phyloP scores from a whole-genome alignment of 176 grass and related monocot genomes.

The Aegilops speltoides region DNA sequence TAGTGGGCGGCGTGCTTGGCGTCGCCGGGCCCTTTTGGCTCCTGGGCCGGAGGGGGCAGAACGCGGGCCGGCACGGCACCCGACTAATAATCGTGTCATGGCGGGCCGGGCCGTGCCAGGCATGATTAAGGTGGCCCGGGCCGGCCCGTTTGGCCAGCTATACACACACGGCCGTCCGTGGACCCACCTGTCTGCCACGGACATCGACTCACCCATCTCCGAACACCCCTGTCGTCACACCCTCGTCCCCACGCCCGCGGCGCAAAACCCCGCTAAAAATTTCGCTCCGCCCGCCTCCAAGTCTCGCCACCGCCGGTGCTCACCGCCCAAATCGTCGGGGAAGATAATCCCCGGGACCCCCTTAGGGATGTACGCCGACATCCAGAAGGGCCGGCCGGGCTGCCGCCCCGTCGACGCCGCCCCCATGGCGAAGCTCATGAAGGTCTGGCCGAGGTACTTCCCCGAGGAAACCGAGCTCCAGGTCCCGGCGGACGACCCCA shows the following conservation, averaged over 20 bases:
- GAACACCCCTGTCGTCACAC: not conserved
- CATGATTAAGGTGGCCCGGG: too few species aligned
- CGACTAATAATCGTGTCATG: too few species aligned
- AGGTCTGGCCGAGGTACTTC: slow-evolving; percentile 73
- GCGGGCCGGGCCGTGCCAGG: too few species aligned
- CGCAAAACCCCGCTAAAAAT: not conserved
- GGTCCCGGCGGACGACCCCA: slow-evolving; percentile 26
- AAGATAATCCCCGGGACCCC: not conserved
- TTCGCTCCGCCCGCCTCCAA: not conserved
- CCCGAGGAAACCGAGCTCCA: slow-evolving; percentile 17
- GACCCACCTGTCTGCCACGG: too few species aligned
- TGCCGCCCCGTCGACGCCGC: not conserved
- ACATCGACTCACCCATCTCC: too few species aligned
- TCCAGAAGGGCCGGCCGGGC: slow-evolving; percentile 13
- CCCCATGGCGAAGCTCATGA: not conserved
- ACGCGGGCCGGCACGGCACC: too few species aligned
- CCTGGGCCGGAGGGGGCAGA: too few species aligned
- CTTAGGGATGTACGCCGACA: slow-evolving; percentile 35
- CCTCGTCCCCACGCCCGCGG: not conserved
- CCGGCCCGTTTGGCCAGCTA: too few species aligned
- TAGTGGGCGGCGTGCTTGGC: too few species aligned
- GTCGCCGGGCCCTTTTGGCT: too few species aligned
- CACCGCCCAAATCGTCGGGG: not conserved
- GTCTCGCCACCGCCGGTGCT: not conserved
- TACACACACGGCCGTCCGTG: too few species aligned